These are phyloP conservation scores for Ceratocystis alfenasii DNA, from an alignment of 2,329 filamentous ascomycete genomes.

Conservation along the genomic window DNA sequence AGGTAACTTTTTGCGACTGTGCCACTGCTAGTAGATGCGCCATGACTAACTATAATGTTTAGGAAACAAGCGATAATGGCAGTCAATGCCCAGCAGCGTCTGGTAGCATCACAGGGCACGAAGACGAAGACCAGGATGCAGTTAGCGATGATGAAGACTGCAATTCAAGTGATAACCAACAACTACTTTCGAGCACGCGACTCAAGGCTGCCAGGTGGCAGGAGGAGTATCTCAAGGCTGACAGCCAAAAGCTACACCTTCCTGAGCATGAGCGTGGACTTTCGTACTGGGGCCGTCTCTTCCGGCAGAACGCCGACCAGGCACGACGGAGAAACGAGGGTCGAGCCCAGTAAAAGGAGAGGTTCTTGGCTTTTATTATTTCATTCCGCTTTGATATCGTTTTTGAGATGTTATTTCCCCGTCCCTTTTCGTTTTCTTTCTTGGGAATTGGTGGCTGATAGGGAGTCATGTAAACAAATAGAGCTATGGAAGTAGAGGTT, in stretches of 20 bases:
- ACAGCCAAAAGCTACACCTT: conserved; percentile 9
- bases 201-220: conserved; percentile 4
- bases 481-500: conserved; percentile 2
- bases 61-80: not conserved
- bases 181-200: not conserved
- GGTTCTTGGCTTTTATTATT: not conserved
- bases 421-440: not conserved
- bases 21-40: not conserved
- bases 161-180: not conserved
- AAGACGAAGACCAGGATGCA: not conserved
- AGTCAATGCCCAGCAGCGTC: not conserved
- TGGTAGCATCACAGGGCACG: not conserved
- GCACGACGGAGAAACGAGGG: conserved; percentile 11
- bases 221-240: conserved; percentile 14
- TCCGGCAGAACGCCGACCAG: conserved; percentile 19
- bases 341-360: not conserved
- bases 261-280: conserved; percentile 20
- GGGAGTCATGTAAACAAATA: not conserved
- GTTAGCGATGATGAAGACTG: conserved; percentile 8
- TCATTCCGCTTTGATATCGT: not conserved
- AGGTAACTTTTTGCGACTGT: not conserved
- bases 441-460: not conserved
- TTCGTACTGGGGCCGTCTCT: conserved; percentile 21
- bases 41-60: not conserved
- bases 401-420: not conserved